Conservation (phyloP, 768 basidiomycete genomes). For the Tylopilus subfusipes region DNA sequence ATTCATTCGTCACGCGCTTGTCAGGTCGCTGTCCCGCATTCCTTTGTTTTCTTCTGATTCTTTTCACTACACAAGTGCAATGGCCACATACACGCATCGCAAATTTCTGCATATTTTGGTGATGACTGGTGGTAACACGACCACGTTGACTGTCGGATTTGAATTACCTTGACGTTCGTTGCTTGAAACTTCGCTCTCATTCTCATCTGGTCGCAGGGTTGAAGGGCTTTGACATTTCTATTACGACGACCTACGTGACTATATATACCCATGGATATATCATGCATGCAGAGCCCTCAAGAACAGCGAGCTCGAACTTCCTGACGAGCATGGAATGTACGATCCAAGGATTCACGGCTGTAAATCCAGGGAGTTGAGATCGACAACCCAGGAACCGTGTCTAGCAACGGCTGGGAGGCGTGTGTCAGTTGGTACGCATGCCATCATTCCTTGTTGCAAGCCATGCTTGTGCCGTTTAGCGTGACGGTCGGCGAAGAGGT, state of each 20-base stretch:
- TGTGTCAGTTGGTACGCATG: constrained; percentile 2
- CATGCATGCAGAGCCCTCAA: too few species aligned
- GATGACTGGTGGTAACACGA: constrained; percentile 1
- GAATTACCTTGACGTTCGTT: constrained; percentile 10
- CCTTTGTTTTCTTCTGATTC: constrained; percentile 9
- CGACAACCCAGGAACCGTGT: constrained; percentile 5
- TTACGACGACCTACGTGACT: neutral
- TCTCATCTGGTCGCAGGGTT: too few species aligned
- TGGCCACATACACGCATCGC: constrained; percentile 18
- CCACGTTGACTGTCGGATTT: constrained; percentile 1
- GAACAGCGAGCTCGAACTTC: too few species aligned
- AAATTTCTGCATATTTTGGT: constrained; percentile 9
- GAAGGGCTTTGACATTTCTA: neutral
- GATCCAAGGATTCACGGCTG: neutral
- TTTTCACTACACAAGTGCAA: constrained; percentile 11
- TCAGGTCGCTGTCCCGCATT: too few species aligned
- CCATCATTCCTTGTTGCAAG: neutral
- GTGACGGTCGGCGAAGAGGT: constrained; percentile 3
- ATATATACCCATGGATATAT: neutral
- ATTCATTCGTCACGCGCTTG: too few species aligned
- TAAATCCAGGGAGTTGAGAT: constrained; percentile 1
- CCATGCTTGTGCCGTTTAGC: neutral
- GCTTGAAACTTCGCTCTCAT: neutral
- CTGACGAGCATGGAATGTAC: too few species aligned
- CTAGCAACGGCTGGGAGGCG: neutral